phyloP scores from a whole-genome alignment of 2,329 filamentous ascomycete species.

The Aspergillus aculeatus region DNA sequence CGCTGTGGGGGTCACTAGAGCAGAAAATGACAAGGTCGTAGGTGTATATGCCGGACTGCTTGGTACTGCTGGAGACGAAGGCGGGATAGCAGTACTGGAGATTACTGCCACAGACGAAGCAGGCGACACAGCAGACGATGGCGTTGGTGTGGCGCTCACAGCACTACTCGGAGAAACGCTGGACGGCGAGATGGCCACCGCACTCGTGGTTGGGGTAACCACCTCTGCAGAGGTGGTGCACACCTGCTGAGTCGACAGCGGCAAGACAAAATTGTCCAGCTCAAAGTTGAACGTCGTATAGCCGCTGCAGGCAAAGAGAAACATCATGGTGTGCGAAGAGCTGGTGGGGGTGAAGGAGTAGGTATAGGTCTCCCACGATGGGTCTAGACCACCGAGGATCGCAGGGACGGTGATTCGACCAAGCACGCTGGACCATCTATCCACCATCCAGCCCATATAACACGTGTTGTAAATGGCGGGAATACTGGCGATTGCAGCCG shows the following conservation, averaged over 20 bases:
- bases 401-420: neutral
- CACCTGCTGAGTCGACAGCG: neutral
- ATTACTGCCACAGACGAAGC: too few relatives aligned
- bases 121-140: too few relatives aligned
- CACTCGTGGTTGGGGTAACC: neutral
- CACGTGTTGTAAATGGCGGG: neutral
- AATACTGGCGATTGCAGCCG: neutral
- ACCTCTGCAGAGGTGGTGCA: neutral
- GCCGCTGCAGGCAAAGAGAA: neutral
- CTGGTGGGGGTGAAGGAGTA: neutral
- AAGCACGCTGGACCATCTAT: neutral
- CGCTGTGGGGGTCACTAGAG: too few relatives aligned
- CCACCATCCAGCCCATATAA: neutral
- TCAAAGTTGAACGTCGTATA: neutral
- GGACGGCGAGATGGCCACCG: neutral
- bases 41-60: too few relatives aligned
- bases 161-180: neutral
- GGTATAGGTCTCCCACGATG: neutral
- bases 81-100: too few relatives aligned
- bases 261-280: neutral
- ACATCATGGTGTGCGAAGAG: neutral
- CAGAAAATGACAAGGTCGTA: too few relatives aligned
- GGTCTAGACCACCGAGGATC: neutral
- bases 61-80: too few relatives aligned
- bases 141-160: too few relatives aligned